Conservation (phyloP, 2,329 filamentous ascomycete genomes). For the Aspergillus sp. region DNA sequence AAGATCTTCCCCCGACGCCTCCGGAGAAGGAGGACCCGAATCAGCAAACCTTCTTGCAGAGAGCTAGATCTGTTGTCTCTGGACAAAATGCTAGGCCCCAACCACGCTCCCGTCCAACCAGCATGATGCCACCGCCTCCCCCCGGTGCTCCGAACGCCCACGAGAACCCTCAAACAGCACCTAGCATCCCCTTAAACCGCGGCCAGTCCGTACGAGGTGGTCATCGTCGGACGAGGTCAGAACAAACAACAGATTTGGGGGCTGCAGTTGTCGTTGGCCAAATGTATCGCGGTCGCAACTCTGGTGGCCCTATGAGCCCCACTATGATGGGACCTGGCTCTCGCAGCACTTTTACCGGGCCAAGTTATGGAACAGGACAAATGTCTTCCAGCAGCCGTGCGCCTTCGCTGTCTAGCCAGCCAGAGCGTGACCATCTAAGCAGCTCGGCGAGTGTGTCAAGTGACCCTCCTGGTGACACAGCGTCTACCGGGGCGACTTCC, state of each 20-base stretch:
- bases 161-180: slow-evolving; percentile 49
- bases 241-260: slow-evolving; percentile 44
- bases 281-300: slow-evolving; percentile 73
- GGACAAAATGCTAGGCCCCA: slow-evolving; percentile 37
- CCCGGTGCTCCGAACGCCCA: slow-evolving; percentile 35
- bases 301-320: slow-evolving; percentile 56
- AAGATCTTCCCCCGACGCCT: slow-evolving; percentile 80
- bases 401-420: slow-evolving; percentile 52
- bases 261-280: slow-evolving; percentile 78
- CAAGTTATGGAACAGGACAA: slow-evolving; percentile 54
- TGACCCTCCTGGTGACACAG: slow-evolving; percentile 47
- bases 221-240: slow-evolving; percentile 52
- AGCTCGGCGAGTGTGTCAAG: slow-evolving; percentile 64
- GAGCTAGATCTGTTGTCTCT: slow-evolving; percentile 62
- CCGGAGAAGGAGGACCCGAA: slow-evolving; percentile 52
- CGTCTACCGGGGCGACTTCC: slow-evolving; percentile 47
- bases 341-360: slow-evolving; percentile 39
- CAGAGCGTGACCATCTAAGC: slow-evolving; percentile 54
- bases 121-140: slow-evolving; percentile 40
- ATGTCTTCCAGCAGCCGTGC: slow-evolving; percentile 54
- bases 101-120: slow-evolving; percentile 48
- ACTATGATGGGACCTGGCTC: slow-evolving; percentile 45
- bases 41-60: slow-evolving; percentile 53
- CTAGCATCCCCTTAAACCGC: slow-evolving; percentile 48
- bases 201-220: slow-evolving; percentile 40